Conservation (phyloP, 768 basidiomycete genomes). For the Tylopilus sp. region DNA sequence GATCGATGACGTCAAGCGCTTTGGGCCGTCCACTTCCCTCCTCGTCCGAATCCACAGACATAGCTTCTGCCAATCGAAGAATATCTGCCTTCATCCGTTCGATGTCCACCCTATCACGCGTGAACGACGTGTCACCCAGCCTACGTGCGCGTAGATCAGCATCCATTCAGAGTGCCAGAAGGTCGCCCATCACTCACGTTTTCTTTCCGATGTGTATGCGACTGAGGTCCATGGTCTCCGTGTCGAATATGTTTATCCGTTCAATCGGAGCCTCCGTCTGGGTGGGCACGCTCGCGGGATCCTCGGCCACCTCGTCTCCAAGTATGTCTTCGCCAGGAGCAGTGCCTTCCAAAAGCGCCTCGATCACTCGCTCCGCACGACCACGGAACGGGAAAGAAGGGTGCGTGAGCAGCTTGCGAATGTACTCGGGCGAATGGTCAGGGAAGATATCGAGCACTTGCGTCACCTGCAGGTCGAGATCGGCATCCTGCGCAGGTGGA, state of each 20-base stretch:
- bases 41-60: constrained; percentile 64
- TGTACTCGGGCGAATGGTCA: constrained; percentile 50
- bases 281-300: background rate
- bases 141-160: constrained; percentile 29
- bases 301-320: constrained; percentile 6
- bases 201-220: constrained; percentile 64
- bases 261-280: constrained; percentile 31
- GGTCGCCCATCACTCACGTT: constrained; percentile 38
- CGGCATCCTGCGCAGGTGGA: constrained; percentile 31
- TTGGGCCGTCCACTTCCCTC: constrained; percentile 38
- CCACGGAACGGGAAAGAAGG: constrained; percentile 46
- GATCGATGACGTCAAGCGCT: constrained; percentile 32
- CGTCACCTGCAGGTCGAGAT: constrained; percentile 54
- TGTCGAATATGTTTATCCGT: constrained; percentile 74
- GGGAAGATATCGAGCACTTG: constrained; percentile 80
- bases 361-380: constrained; percentile 60
- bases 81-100: constrained; percentile 83
- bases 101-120: constrained; percentile 57
- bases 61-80: constrained; percentile 67
- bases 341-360: constrained; percentile 72
- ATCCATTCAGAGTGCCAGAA: background rate
- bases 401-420: constrained; percentile 54
- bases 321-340: constrained; percentile 43
- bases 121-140: constrained; percentile 40
- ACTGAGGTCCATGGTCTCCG: constrained; percentile 62